Evolutionary conservation across 192 early-diverging fungal genomes (phyloP), one percentile per base, ranked within the genome.

Genomic region (Gonapodya prolifera): DNA sequence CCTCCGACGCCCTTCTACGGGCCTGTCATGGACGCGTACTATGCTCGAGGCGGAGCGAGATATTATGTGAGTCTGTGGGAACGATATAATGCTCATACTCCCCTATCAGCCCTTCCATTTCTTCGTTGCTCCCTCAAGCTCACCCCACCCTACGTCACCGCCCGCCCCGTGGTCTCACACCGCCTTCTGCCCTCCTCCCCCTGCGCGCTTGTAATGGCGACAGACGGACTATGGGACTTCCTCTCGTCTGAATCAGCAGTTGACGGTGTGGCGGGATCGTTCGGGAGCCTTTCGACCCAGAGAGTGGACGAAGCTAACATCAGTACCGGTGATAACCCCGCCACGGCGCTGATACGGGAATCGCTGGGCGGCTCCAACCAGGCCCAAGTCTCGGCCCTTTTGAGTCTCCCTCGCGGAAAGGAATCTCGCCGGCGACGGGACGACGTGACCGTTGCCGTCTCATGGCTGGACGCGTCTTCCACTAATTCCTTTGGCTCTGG

Each of bases 191-290:
- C 79, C 70, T 35, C 83, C 2, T 81, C 85, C 35, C 92, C 94
- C 77, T 80, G 83, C 77, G 95, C 92, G 77, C 78, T 96, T 33
- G 89, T 96, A 0, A 80, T 96, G 75, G 93, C 92, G 0, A 89
- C 92, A 0, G 94, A 94, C 85, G 94, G 94, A 1, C 80, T 96
- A 0, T 95, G 92, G 84, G 94, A 95, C 76, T 82, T 89, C 77
- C 76, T 94, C 73, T 87, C 88, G 0, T 89, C 89, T 69, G 89
- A 94, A 45, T 83, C 88, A 69, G 89, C 83, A 16, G 82, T 83
- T 0, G 80, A 83, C 74, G 77, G 85, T 32, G 84, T 90, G 2
- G 86, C 80, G 1, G 33, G 78, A 1, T 82, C 82, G 33, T 33
- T 86, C n/a, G 84, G 86, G 29, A 45, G 16, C 73, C 33, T 29